Evolutionary conservation across 129 eudicot species (phyloP).

Genomic region (Mikania micrantha): DNA sequence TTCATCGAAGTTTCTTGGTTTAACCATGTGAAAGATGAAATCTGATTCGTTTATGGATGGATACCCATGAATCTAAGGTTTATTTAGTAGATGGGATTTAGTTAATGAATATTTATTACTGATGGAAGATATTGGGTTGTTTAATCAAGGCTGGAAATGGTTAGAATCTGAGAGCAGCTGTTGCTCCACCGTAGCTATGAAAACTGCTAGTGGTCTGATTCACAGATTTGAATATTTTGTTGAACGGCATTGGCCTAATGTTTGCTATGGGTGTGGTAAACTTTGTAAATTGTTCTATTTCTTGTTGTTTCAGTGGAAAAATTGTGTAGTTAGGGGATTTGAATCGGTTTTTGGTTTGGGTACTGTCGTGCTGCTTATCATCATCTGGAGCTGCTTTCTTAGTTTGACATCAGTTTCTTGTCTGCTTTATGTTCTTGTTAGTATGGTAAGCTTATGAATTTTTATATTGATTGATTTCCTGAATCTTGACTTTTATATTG

Average conservation of each 20-base stretch:
- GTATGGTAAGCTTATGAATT: slow-evolving; percentile 49
- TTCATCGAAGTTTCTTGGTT: neutral
- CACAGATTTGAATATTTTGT: slow-evolving; percentile 44
- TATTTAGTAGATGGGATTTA: neutral
- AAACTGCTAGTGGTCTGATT: slow-evolving; percentile 29
- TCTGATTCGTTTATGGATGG: neutral
- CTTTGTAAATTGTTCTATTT: slow-evolving; percentile 32
- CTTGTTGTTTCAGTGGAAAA: slow-evolving; percentile 50
- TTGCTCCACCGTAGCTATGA: slow-evolving; percentile 36
- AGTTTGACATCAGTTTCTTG: slow-evolving; percentile 85
- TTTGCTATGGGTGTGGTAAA: slow-evolving; percentile 59
- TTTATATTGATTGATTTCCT: too few relatives aligned
- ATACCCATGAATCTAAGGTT: neutral
- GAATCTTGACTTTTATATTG: too few relatives aligned
- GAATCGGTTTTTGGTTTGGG: slow-evolving; percentile 50
- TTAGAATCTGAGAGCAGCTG: slow-evolving; percentile 46
- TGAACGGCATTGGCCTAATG: slow-evolving; percentile 73
- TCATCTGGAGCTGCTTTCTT: slow-evolving; percentile 89
- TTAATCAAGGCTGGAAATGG: slow-evolving; percentile 83
- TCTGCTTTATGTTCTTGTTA: slow-evolving; percentile 63
- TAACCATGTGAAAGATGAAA: neutral
- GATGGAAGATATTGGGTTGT: slow-evolving; percentile 87
- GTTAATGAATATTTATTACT: neutral
- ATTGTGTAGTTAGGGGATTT: slow-evolving; percentile 47
- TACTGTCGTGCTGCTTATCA: slow-evolving; percentile 62